Evolutionary conservation across 306 rosid species (phyloP), one percentile per base, ranked within the genome.

Genomic region (Vigna hirtella): DNA sequence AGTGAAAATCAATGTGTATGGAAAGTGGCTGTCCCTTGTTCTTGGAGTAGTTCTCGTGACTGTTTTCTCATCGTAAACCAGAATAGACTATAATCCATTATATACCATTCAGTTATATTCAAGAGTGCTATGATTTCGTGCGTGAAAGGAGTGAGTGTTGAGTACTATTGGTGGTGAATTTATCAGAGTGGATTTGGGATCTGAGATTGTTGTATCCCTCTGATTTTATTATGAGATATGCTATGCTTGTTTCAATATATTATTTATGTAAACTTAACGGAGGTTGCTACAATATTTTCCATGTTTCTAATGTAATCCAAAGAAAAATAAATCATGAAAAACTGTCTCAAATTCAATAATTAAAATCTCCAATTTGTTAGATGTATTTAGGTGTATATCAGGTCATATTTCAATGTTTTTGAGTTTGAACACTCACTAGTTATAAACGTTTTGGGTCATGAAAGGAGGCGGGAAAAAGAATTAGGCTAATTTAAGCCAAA

Each of bases 21-120:
- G 72, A 76, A 70, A 15, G 62, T 45, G 26, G 78, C 22, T 69
- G 42, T 74, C 76, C 7, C 70, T 82, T 70, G 84, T 17, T 38
- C 30, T 38, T 36, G 28, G 70, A 36, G 1, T 18, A 17, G n/a
- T 17, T 38, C 50, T 66, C 4, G 0, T 42, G 51, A 20, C 10
- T 17, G 32, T 6, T 18, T 65, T 40, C 2, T 65, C 32, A 9
- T 38, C 9, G 0, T 65, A 65, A 61, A 61, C 36, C 16, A 3
- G 5, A 58, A 9, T 0, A 18, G 22, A 10, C 1, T 56, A 0
- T 14, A 56, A 22, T 15, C 30, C 7, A 56, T 9, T 56, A 20
- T 4, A 20, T 53, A 53, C 32, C 62, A 55, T 10, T 0, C 12
- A 7, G 62, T 55, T 20, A 24, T 57, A 10, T 11, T 57, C 36